These are phyloP conservation scores for Juncus inflexus DNA, from an alignment of 176 grass and related monocot species.

Conservation along the genomic window DNA sequence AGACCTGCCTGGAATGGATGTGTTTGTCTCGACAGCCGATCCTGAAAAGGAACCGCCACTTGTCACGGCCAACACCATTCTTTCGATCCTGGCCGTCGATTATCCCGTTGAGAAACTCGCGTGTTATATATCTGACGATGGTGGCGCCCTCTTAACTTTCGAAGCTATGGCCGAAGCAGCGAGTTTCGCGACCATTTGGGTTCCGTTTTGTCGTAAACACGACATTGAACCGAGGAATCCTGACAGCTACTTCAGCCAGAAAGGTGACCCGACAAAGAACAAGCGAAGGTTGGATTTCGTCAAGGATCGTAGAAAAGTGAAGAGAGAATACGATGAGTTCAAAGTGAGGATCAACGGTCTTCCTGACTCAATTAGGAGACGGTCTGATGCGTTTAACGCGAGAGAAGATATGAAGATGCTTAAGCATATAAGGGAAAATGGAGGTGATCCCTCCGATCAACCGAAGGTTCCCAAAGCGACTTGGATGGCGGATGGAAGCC, in stretches of 20 bases:
- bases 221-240: slow-evolving; percentile 93
- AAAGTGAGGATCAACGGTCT: slow-evolving; percentile 96
- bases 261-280: slow-evolving; percentile 89
- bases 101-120: slow-evolving; percentile 94
- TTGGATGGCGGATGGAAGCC: slow-evolving; percentile 97
- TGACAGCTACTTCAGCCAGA: slow-evolving; percentile 82
- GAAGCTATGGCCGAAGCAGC: slow-evolving; percentile 97
- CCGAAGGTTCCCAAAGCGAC: slow-evolving; percentile 89
- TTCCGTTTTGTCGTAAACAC: slow-evolving; percentile 93
- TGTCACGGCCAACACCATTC: slow-evolving; percentile 85
- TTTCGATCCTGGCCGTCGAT: slow-evolving; percentile 78
- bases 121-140: slow-evolving; percentile 91
- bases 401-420: slow-evolving; percentile 97
- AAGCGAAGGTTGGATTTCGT: slow-evolving; percentile 81
- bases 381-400: slow-evolving; percentile 93
- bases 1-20: slow-evolving; percentile 77
- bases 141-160: slow-evolving; percentile 81
- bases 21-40: slow-evolving; percentile 94
- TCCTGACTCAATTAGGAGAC: slow-evolving; percentile 71
- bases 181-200: slow-evolving; percentile 92
- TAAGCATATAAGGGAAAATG: slow-evolving; percentile 77
- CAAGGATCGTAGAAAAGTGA: slow-evolving; percentile 84
- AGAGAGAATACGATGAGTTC: slow-evolving; percentile 93
- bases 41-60: slow-evolving; percentile 95
- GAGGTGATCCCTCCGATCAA: slow-evolving; percentile 60